Evolutionary conservation across 2,329 filamentous ascomycete species (phyloP).

Genomic region (Peltaster fructicola): DNA sequence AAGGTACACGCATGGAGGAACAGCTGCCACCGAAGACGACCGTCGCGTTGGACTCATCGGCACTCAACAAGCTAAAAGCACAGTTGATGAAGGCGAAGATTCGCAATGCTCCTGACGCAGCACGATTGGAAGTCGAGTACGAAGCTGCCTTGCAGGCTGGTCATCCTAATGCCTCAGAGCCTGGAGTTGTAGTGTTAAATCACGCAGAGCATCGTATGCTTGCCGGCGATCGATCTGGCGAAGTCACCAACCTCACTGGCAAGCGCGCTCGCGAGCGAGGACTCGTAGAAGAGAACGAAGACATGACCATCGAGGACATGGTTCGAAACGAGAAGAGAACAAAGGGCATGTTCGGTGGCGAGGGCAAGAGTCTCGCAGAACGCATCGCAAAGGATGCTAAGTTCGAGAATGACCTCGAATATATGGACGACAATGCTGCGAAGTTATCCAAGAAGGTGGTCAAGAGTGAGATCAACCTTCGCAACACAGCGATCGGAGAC

Average conservation of each 20-base stretch:
- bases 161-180: conserved; percentile 34
- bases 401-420: conserved; percentile 84
- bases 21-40: conserved; percentile 31
- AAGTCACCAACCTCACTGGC: conserved; percentile 61
- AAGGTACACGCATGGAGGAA: conserved; percentile 43
- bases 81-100: conserved; percentile 94
- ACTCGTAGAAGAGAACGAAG: conserved; percentile 73
- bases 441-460: conserved; percentile 78
- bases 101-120: conserved; percentile 55
- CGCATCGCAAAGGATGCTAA: conserved; percentile 85
- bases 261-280: conserved; percentile 74
- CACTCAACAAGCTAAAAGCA: conserved; percentile 76
- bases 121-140: conserved; percentile 67
- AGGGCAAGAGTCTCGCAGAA: conserved; percentile 69
- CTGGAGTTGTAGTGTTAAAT: conserved; percentile 61
- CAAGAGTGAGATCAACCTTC: conserved; percentile 73
- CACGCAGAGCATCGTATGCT: conserved; percentile 83
- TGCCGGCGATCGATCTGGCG: conserved; percentile 52
- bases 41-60: conserved; percentile 51
- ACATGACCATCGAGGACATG: conserved; percentile 97
- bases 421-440: conserved; percentile 89
- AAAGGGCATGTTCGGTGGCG: conserved; percentile 46
- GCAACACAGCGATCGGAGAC: conserved; percentile 70
- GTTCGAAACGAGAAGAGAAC: conserved; percentile 83
- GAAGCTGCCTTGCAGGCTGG: conserved; percentile 53